Conservation (phyloP, 2,329 filamentous ascomycete genomes). For the Pseudogymnoascus pannorum region DNA sequence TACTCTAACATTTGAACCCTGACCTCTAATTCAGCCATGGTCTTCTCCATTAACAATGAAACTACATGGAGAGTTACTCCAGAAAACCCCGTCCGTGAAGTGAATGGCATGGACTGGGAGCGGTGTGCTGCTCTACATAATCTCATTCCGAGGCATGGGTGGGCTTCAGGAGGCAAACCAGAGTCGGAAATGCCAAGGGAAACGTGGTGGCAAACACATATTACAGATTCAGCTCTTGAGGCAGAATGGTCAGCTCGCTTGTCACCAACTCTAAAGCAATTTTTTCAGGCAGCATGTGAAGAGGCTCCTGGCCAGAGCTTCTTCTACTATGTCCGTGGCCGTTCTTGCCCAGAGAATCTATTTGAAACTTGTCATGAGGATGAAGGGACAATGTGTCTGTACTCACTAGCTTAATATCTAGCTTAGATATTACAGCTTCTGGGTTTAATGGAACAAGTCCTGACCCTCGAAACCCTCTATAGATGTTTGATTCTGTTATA, state of each 20-base stretch:
- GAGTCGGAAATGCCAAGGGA: constrained; percentile 11
- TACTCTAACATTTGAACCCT: too few species aligned
- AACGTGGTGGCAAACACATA: constrained; percentile 15
- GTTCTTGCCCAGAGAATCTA: constrained; percentile 11
- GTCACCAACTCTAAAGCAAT: constrained; percentile 15
- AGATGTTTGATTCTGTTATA: too few species aligned
- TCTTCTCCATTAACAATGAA: neutral
- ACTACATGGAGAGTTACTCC: constrained; percentile 4
- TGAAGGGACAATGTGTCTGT: constrained; percentile 13
- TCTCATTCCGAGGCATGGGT: constrained; percentile 13
- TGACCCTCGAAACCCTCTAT: neutral
- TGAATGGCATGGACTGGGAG: constrained; percentile 16
- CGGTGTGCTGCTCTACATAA: constrained; percentile 20
- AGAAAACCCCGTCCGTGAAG: constrained; percentile 9
- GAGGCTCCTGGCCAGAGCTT: constrained; percentile 13
- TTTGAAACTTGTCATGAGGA: constrained; percentile 10
- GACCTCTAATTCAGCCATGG: neutral
- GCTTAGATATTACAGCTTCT: neutral
- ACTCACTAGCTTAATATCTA: constrained; percentile 10
- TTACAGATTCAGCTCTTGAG: constrained; percentile 13
- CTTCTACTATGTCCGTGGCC: constrained; percentile 16
- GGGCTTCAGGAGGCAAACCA: constrained; percentile 2
- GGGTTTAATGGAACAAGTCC: neutral
- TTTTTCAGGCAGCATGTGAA: constrained; percentile 15
- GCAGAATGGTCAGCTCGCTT: constrained; percentile 12